phyloP scores from a whole-genome alignment of 768 basidiomycete species.

The Serendipita vermifera region DNA sequence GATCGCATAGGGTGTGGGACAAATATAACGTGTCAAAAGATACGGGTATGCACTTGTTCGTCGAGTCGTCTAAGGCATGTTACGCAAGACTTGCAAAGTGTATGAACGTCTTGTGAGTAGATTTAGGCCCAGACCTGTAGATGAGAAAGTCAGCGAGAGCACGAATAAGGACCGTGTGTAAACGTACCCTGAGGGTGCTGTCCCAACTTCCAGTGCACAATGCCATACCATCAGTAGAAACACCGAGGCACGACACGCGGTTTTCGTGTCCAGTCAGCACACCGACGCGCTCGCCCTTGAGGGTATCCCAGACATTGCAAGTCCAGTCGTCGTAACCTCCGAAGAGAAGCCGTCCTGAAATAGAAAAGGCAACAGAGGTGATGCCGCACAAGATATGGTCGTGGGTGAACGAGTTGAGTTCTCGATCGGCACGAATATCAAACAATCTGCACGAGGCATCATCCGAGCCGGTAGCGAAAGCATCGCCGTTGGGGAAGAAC shows the following conservation, averaged over 20 bases:
- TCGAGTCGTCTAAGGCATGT: no score
- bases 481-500: conserved; percentile 99
- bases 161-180: conserved; percentile 8
- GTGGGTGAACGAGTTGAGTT: conserved; percentile 92
- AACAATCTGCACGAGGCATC: conserved; percentile 97
- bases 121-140: conserved; percentile 69
- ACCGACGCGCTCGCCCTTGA: conserved; percentile 96
- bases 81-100: no score
- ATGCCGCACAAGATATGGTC: conserved; percentile 99
- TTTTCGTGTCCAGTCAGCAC: conserved; percentile 98
- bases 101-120: no score
- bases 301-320: conserved; percentile 98
- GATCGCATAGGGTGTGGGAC: no score
- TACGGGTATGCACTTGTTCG: no score
- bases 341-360: conserved; percentile 92
- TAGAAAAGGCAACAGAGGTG: conserved; percentile 97
- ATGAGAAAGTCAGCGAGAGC: conserved; percentile 14
- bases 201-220: conserved; percentile 99
- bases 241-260: conserved; percentile 90
- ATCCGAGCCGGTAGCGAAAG: conserved; percentile 96
- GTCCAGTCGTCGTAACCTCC: conserved; percentile 99
- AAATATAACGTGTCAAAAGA: no score
- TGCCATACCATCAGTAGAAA: conserved; percentile 93
- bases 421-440: conserved; percentile 94
- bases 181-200: conserved; percentile 79